A percentile compares a stretch with the other conserved stretches of the same genome.
phyloP scores from a whole-genome alignment of 331 rosid genomes.

The Stylosanthes scabra region DNA sequence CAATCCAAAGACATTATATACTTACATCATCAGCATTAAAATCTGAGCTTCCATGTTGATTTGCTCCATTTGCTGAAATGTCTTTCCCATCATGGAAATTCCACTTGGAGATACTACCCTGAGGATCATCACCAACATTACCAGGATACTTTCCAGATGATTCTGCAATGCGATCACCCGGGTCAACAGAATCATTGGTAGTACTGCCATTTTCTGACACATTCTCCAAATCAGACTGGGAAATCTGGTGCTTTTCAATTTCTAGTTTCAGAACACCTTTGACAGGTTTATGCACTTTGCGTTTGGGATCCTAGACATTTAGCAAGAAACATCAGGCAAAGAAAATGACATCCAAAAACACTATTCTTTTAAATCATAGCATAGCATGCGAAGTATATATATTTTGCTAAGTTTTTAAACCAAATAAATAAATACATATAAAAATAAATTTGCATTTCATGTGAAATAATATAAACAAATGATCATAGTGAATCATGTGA shows the following conservation, averaged over 20 bases:
- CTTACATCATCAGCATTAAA: constrained; percentile 79
- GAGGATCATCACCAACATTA: constrained; percentile 83
- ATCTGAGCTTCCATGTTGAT: constrained; percentile 66
- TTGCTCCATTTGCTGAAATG: constrained; percentile 70
- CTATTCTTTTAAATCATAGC: constrained; percentile 5
- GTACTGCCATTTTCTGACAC: constrained; percentile 89
- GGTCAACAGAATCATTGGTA: constrained; percentile 84
- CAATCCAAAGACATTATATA: constrained; percentile 24
- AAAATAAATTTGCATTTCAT: constrained; percentile 9
- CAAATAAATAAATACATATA: constrained; percentile 7
- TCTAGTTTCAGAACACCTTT: constrained; percentile 93
- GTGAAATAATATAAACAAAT: constrained; percentile 20
- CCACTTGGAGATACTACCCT: constrained; percentile 75
- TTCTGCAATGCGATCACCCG: constrained; percentile 64
- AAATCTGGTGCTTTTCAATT: constrained; percentile 93
- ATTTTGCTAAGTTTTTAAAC: constrained; percentile 1
- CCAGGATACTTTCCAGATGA: constrained; percentile 67
- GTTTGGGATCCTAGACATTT: constrained; percentile 85
- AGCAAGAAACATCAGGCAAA: constrained; percentile 34
- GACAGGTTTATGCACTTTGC: constrained; percentile 93
- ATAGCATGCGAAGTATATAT: background rate
- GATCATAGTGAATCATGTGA: background rate
- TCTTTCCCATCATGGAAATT: constrained; percentile 65
- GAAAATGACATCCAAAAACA: constrained; percentile 24
- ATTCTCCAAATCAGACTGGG: constrained; percentile 78